Evolutionary conservation across 805 yeast species (phyloP).

Genomic region (Candida gorgasii): DNA sequence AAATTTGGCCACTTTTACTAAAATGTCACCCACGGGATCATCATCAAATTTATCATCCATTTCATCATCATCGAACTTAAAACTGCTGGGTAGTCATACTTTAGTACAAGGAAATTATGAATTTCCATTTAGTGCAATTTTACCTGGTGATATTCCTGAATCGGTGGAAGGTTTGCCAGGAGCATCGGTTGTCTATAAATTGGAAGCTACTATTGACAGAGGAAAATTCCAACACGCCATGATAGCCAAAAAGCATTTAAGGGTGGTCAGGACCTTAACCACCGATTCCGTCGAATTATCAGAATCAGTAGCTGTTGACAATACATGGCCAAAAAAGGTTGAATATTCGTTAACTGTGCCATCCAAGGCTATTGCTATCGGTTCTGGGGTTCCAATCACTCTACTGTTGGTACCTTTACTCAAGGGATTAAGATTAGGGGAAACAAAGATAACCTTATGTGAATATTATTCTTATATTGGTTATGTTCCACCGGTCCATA

Average conservation of each 20-base stretch:
- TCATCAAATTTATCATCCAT: constrained; percentile 15
- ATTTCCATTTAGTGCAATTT: constrained; percentile 80
- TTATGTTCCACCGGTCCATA: constrained; percentile 54
- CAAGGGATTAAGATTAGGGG: constrained; percentile 79
- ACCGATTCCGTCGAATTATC: constrained; percentile 85
- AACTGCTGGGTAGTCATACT: constrained; percentile 29
- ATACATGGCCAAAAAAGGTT: constrained; percentile 92
- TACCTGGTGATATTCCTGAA: constrained; percentile 86
- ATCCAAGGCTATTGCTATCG: constrained; percentile 85
- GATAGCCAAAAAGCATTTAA: constrained; percentile 65
- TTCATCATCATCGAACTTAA: constrained; percentile 8
- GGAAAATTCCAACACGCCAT: constrained; percentile 73
- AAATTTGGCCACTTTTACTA: constrained; percentile 16
- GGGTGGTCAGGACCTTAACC: constrained; percentile 83
- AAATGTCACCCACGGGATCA: constrained; percentile 12
- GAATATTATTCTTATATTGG: constrained; percentile 70
- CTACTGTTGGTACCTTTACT: constrained; percentile 74
- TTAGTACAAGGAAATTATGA: constrained; percentile 80
- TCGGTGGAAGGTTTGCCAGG: constrained; percentile 89
- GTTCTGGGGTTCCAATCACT: constrained; percentile 70
- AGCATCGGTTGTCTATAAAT: constrained; percentile 67
- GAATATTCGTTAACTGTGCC: constrained; percentile 89
- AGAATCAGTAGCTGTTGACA: constrained; percentile 91
- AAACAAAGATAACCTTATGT: constrained; percentile 63
- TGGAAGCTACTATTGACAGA: constrained; percentile 80